Conservation (phyloP, 1,284 basidiomycete species). For the Apiotrichum porosum region DNA sequence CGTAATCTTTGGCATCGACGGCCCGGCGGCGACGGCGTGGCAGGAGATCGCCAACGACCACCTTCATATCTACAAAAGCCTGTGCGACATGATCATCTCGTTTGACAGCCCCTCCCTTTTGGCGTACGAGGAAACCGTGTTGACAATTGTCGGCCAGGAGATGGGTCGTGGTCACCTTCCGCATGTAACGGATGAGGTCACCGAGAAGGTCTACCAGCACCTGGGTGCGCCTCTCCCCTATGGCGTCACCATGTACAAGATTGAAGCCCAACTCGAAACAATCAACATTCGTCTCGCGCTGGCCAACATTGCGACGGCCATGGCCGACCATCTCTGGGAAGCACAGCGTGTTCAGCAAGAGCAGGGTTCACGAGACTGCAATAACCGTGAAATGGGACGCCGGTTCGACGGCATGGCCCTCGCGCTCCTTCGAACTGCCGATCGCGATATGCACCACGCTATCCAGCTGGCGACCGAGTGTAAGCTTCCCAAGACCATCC, state of each 20-base stretch:
- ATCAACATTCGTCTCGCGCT: conserved; percentile 53
- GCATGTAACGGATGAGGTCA: no score
- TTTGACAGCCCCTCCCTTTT: conserved; percentile 48
- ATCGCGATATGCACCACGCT: no score
- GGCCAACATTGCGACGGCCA: conserved; percentile 51
- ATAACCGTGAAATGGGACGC: no score
- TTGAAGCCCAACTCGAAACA: conserved; percentile 56
- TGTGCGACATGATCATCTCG: conserved; percentile 35
- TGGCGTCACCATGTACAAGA: conserved; percentile 41
- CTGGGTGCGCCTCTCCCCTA: conserved; percentile 56
- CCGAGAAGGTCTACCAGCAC: no score
- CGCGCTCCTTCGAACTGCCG: no score
- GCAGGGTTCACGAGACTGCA: no score
- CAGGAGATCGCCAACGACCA: background rate
- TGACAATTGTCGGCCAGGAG: conserved; percentile 53
- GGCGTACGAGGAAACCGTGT: conserved; percentile 59
- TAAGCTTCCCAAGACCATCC: no score
- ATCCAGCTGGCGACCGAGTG: no score
- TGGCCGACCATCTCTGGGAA: conserved; percentile 29
- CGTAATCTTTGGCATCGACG: conserved; percentile 5
- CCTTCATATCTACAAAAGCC: no score
- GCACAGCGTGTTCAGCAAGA: no score
- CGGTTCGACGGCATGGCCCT: no score
- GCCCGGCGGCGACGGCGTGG: background rate
- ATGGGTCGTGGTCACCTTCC: conserved; percentile 53